These are phyloP conservation scores for Heterobasidion annosum DNA, from an alignment of 1,284 basidiomycete species.

Conservation along the genomic window DNA sequence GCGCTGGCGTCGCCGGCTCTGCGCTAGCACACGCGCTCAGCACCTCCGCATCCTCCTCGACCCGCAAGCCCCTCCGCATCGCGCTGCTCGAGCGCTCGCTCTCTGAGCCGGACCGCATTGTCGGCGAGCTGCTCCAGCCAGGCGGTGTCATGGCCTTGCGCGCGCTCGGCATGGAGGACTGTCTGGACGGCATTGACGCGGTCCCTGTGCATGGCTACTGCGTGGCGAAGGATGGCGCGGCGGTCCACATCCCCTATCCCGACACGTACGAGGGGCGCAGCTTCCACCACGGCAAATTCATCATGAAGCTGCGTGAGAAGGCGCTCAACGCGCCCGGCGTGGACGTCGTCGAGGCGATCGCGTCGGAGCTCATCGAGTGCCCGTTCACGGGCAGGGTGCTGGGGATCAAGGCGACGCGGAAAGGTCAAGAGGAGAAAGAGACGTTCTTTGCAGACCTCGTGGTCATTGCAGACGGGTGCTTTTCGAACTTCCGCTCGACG, in stretches of 20 bases:
- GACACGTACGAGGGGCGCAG: constrained; percentile 61
- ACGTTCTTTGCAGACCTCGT: constrained; percentile 70
- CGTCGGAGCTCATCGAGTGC: constrained; percentile 64
- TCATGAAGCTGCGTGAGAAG: constrained; percentile 70
- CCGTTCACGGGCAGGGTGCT: constrained; percentile 46
- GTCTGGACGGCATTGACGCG: constrained; percentile 83
- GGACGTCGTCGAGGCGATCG: constrained; percentile 78
- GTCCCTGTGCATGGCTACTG: constrained; percentile 85
- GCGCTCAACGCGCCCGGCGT: constrained; percentile 54
- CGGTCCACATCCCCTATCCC: constrained; percentile 88
- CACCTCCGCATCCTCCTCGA: constrained; percentile 24
- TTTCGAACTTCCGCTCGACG: constrained; percentile 70
- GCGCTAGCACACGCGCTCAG: constrained; percentile 66
- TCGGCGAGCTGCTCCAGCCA: constrained; percentile 95
- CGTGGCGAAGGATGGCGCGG: constrained; percentile 59
- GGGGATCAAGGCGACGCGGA: constrained; percentile 51
- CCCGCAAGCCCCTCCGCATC: constrained; percentile 59
- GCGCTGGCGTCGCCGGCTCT: constrained; percentile 82
- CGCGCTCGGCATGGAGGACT: constrained; percentile 68
- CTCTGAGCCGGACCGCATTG: constrained; percentile 90
- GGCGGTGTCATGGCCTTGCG: constrained; percentile 79
- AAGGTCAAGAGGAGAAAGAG: constrained; percentile 31
- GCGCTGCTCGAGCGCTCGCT: constrained; percentile 85
- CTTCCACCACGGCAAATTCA: constrained; percentile 95
- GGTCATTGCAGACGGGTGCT: constrained; percentile 91